Base-by-base conservation (phyloP, 2,329 filamentous ascomycete species). In the Pseudogymnoascus sp. region DNA sequence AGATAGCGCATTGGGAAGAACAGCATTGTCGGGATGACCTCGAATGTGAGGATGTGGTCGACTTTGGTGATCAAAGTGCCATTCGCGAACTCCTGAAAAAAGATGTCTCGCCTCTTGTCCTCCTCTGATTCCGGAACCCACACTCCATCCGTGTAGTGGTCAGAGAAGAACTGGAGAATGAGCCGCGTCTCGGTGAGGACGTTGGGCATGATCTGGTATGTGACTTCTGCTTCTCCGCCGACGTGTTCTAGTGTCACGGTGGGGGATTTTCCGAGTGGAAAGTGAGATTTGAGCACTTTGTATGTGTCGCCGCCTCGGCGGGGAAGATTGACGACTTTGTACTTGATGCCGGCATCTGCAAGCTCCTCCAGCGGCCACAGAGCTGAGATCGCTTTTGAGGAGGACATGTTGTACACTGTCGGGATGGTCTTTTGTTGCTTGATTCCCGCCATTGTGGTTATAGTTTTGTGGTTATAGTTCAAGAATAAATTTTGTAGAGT, bases 311-410 rank as follows among this genome's bases (percentile, higher is more conserved):
- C 59, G n/a, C 63, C 56, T 23, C 62, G 42, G 12, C 70, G 70
- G 8, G 64, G 56, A 64, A 71, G 68, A 64, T 62, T 66, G 42
- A 67, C 67, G 12, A 70, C 28, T 36, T 72, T 62, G 65, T 68
- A 72, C 56, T 66, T 64, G 36, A 66, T 61, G 16, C 67, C 67
- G 23, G 64, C 28, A 5, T 42, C 61, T 40, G 63, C 38, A 60
- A 72, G 61, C 60, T 73, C 71, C 60, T 72, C 70, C 12, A 72
- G 70, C 7, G 68, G 66, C 67, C 68, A 72, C 38, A 70, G 62
- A 36, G 69, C 42, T 31, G 66, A 65, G 21, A 66, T 49, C 14
- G 69, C 63, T 63, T 69, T 68, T 9, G 70, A 68, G 25, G 66
- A 68, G 31, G 67, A 65, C 37, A 72, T 62, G 63, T 71, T 67